Conservation (phyloP, 805 yeast species). For the Metschnikowia shivogae region DNA sequence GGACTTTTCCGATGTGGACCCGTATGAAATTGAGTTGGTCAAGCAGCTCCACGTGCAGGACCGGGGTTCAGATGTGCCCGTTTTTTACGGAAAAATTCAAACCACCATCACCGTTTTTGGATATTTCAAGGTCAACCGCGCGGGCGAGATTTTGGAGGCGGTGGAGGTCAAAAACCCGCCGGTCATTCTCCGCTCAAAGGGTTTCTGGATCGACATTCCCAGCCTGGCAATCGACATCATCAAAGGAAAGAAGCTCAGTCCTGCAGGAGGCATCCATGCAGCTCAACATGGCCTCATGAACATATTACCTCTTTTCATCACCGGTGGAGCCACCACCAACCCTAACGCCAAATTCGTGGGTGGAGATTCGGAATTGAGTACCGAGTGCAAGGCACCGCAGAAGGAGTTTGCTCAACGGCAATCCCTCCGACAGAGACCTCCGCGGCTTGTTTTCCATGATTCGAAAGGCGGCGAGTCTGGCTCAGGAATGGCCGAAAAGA, state of each 20-base stretch:
- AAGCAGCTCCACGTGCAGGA: conserved; percentile 46
- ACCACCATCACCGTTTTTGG: conserved; percentile 85
- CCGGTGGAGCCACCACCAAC: conserved; percentile 56
- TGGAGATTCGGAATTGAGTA: conserved; percentile 59
- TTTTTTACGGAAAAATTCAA: conserved; percentile 70
- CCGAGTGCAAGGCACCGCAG: conserved; percentile 97
- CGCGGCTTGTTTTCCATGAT: conserved; percentile 80
- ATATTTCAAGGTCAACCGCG: conserved; percentile 77
- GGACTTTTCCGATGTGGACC: conserved; percentile 92
- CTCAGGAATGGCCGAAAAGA: conserved; percentile 73
- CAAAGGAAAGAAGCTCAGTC: conserved; percentile 51
- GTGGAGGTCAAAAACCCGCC: conserved; percentile 93
- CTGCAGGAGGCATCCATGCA: conserved; percentile 95
- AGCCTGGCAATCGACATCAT: conserved; percentile 55
- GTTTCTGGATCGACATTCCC: conserved; percentile 91
- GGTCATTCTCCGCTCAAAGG: conserved; percentile 60
- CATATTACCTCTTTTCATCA: conserved; percentile 67
- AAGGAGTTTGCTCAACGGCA: conserved; percentile 84
- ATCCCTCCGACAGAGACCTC: conserved; percentile 74
- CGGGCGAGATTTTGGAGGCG: conserved; percentile 80
- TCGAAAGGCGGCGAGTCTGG: conserved; percentile 78
- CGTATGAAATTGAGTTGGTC: conserved; percentile 62
- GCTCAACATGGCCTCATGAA: conserved; percentile 89
- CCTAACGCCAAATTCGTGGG: conserved; percentile 29
- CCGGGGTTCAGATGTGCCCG: conserved; percentile 44